A percentile compares a stretch with the other conserved stretches of the same genome.
Evolutionary conservation across 768 basidiomycete species (phyloP).

Genomic region (Hericium alpestre): DNA sequence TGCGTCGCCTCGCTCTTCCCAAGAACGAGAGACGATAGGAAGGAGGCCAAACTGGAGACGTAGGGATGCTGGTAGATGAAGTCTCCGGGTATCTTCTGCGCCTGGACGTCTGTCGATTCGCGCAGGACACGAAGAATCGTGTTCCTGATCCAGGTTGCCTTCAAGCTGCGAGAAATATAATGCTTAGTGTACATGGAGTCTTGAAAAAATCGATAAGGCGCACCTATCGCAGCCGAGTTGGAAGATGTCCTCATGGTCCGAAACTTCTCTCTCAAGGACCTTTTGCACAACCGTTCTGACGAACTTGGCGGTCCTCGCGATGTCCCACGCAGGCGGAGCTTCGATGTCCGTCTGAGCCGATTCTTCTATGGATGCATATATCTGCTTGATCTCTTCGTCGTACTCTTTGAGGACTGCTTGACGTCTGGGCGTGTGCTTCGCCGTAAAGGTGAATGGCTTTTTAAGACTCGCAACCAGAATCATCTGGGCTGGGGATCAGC

Average conservation of each 20-base stretch:
- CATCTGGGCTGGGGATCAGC: slow-evolving; percentile 3
- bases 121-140: not conserved
- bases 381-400: slow-evolving; percentile 6
- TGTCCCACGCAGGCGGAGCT: not conserved
- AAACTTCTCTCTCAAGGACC: not conserved
- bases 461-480: slow-evolving; percentile 12
- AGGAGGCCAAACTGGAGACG: not conserved
- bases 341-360: not conserved
- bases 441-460: slow-evolving; percentile 13
- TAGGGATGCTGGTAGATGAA: not conserved
- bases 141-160: not conserved
- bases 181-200: not conserved
- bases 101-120: not conserved
- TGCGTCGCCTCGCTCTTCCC: not conserved
- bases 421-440: slow-evolving; percentile 10
- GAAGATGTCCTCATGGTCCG: not conserved
- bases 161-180: not conserved
- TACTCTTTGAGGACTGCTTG: slow-evolving; percentile 4
- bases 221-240: not conserved
- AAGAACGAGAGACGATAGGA: too few relatives aligned
- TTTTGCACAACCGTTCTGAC: not conserved
- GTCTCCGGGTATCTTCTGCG: slow-evolving; percentile 7
- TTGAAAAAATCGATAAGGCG: not conserved
- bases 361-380: slow-evolving; percentile 3
- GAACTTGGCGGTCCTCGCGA: not conserved